A percentile compares a stretch with the other conserved stretches of the same genome.
phyloP scores from a whole-genome alignment of 257 asterid genomes.

The Agastache rugosa region DNA sequence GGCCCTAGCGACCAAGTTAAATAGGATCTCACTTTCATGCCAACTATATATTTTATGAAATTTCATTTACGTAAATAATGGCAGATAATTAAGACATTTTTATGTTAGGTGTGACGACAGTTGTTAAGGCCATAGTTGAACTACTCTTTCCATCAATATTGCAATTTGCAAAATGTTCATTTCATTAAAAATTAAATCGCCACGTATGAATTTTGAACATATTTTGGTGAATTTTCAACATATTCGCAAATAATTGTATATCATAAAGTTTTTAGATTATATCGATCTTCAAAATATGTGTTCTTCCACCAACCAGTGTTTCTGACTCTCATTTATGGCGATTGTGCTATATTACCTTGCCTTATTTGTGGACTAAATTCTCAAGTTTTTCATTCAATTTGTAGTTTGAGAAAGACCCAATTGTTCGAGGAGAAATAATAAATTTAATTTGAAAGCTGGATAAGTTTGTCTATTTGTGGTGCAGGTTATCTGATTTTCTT shows the following conservation, averaged over 20 bases:
- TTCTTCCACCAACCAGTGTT: not conserved
- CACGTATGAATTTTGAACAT: too few species aligned
- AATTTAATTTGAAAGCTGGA: not conserved
- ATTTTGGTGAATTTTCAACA: not conserved
- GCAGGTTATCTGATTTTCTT: not conserved
- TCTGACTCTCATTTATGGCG: conserved; percentile 6
- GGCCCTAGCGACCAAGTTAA: conserved; percentile 7
- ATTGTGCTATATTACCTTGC: conserved; percentile 13
- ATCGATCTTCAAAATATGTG: not conserved
- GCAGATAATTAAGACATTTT: conserved; percentile 7
- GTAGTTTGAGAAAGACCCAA: not conserved
- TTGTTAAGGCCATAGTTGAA: conserved; percentile 12
- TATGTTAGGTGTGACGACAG: conserved; percentile 29
- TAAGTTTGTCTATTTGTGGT: not conserved
- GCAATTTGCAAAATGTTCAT: conserved; percentile 21
- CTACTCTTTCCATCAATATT: not conserved
- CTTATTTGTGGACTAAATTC: not conserved
- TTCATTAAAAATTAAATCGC: not conserved
- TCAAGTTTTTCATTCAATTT: not conserved
- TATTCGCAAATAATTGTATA: not conserved
- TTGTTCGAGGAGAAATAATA: not conserved
- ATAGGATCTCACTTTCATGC: conserved; percentile 28
- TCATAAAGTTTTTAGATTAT: not conserved
- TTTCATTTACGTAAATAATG: not conserved
- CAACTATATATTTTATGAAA: conserved; percentile 12